These are phyloP conservation scores for Ogataea angusta DNA, from an alignment of 805 yeast species.

Conservation along the genomic window DNA sequence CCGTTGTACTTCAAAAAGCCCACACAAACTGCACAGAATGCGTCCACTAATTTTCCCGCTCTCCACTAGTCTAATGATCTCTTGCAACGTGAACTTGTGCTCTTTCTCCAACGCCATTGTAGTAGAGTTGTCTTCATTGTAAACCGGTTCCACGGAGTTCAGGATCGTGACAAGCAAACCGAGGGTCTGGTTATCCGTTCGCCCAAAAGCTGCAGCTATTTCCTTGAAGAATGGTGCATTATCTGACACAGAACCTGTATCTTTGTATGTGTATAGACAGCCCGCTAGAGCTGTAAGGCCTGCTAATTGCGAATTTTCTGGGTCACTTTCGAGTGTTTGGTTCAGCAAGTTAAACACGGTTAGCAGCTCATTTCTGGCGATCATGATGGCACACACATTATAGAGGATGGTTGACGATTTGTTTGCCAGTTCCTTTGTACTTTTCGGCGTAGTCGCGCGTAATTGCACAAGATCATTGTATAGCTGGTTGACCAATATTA, in stretches of 20 bases:
- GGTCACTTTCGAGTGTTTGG: slow-evolving; percentile 10
- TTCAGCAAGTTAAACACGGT: slow-evolving; percentile 24
- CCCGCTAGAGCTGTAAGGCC: slow-evolving; percentile 18
- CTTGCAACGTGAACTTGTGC: slow-evolving; percentile 16
- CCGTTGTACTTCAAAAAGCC: background rate
- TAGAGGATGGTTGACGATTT: slow-evolving; percentile 15
- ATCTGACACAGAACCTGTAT: slow-evolving; percentile 4
- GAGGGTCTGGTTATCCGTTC: slow-evolving; percentile 2
- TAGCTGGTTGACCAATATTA: slow-evolving; percentile 40
- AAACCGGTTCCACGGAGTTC: slow-evolving; percentile 13
- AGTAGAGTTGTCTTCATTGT: background rate
- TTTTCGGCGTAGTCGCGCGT: slow-evolving; percentile 33
- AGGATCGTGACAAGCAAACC: slow-evolving; percentile 11
- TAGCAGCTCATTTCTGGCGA: slow-evolving; percentile 27
- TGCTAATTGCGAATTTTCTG: slow-evolving; percentile 11
- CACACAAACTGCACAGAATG: slow-evolving; percentile 35
- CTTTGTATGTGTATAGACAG: slow-evolving; percentile 18
- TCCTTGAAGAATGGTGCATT: slow-evolving; percentile 12
- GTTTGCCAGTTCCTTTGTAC: slow-evolving; percentile 57
- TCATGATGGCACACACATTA: slow-evolving; percentile 23
- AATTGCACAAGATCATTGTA: slow-evolving; percentile 39
- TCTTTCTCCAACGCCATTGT: background rate
- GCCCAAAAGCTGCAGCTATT: slow-evolving; percentile 7
- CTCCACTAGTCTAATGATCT: slow-evolving; percentile 24
- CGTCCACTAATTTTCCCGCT: slow-evolving; percentile 33